Conservation (phyloP, 768 basidiomycete species). For the Russula emetica region DNA sequence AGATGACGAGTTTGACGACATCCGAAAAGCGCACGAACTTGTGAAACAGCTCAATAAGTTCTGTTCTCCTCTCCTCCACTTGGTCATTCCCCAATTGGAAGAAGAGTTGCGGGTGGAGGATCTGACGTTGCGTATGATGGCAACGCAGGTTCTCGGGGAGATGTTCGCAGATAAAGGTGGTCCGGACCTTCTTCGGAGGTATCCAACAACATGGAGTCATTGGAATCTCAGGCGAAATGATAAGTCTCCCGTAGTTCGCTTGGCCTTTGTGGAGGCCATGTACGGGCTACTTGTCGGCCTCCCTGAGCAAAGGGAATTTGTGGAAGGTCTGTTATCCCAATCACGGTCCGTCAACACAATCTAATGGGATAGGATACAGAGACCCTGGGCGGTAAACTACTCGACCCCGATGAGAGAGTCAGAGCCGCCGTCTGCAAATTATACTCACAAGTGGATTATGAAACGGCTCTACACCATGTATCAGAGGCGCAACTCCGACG, state of each 20-base stretch:
- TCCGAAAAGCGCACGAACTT: conserved; percentile 75
- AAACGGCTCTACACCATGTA: conserved; percentile 81
- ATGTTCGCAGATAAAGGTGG: conserved; percentile 84
- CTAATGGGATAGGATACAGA: conserved; percentile 37
- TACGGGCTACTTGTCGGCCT: conserved; percentile 58
- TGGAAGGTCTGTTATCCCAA: conserved; percentile 60
- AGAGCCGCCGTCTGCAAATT: conserved; percentile 79
- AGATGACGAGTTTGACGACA: conserved; percentile 63
- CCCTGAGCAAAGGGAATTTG: conserved; percentile 58
- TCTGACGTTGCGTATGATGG: conserved; percentile 63
- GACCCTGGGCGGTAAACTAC: conserved; percentile 56
- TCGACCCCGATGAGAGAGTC: conserved; percentile 90
- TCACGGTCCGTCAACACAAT: conserved; percentile 5
- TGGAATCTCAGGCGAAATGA: conserved; percentile 83
- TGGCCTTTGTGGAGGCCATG: conserved; percentile 72
- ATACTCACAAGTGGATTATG: conserved; percentile 84
- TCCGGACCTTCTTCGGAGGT: conserved; percentile 69
- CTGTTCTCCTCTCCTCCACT: conserved; percentile 77
- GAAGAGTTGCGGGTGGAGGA: conserved; percentile 82
- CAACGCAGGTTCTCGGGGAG: conserved; percentile 81
- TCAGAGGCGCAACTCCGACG: conserved; percentile 54
- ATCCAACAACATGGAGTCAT: conserved; percentile 77
- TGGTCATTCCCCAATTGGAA: conserved; percentile 90
- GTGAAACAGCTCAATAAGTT: conserved; percentile 77
- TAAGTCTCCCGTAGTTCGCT: conserved; percentile 61